Base-by-base conservation (phyloP, 805 yeast species). In the Geotrichum ghanense region DNA sequence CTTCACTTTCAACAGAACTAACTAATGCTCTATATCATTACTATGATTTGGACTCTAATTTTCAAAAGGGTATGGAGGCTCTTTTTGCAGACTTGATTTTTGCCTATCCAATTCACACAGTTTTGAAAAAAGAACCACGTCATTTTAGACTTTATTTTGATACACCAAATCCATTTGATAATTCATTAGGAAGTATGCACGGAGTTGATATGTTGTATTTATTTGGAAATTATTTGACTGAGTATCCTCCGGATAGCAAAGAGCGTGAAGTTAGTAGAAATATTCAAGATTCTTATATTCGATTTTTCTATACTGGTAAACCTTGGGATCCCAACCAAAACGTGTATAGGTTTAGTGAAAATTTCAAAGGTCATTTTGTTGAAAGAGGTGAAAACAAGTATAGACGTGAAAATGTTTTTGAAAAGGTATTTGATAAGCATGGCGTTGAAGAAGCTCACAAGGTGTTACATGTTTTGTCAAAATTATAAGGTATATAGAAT, bases 161-260 rank as follows among this genome's bases (percentile, higher is more conserved):
- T 44, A 58, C 57, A 17, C 47, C 51, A 6, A 63, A 63, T 41
- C 66, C 67, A 3, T 49, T 52, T 22, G 48, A 46, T 16, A 53
- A 58, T 1, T 22, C 47, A 2, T 44, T 54, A 16, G 63, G 61
- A 20, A 61, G 61, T 26, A 57, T 59, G 45, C 67, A 63, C 42
- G 62, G 61, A 53, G 67, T 63, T 5, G 67, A 63, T 45, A 58
- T 63, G 6, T 50, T 62, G 21, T 63, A 56, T 48, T 44, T 58
- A 42, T 51, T 62, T 31, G 52, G 54, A 42, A 57, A 59, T 16
- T 63, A 58, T 50, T 47, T 46, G 27, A 45, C 56, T 9, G 22
- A n/a, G 19, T 9, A 25, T 9, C 14, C 9, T 19, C 6, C 17
- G 5, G 50, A 49, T 14, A 43, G 41, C 6, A 45, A 48, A 37